Conservation (phyloP, 495 filamentous ascomycete species). For the Aspergillus olivimuriae region DNA sequence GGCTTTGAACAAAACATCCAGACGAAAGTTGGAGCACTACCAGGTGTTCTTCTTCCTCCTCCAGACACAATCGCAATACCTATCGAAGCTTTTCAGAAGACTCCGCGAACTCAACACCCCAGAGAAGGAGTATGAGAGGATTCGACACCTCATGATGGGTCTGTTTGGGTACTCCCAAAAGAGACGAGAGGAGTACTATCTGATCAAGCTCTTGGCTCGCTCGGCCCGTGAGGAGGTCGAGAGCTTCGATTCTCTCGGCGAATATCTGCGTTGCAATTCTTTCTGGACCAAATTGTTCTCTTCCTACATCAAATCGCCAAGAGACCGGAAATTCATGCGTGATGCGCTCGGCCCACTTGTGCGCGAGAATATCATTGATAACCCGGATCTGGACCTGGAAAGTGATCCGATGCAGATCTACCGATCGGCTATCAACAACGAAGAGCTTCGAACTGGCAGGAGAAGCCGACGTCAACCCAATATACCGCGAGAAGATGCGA, state of each 20-base stretch:
- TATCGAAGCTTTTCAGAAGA: constrained; percentile 78
- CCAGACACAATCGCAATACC: constrained; percentile 93
- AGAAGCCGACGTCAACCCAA: constrained; percentile 72
- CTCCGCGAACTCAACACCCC: constrained; percentile 77
- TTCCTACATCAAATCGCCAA: constrained; percentile 85
- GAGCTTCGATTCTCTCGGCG: constrained; percentile 62
- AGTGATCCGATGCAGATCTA: constrained; percentile 98
- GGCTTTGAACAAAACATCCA: constrained; percentile 90
- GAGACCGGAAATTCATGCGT: constrained; percentile 85
- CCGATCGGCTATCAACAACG: constrained; percentile 87
- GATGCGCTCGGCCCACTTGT: constrained; percentile 78
- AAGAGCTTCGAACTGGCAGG: constrained; percentile 86
- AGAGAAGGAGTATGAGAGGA: constrained; percentile 87
- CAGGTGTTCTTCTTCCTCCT: constrained; percentile 97
- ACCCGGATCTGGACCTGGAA: constrained; percentile 84
- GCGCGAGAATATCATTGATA: constrained; percentile 83
- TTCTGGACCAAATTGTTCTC: constrained; percentile 86
- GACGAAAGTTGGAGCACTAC: constrained; percentile 91
- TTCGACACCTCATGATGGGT: constrained; percentile 92
- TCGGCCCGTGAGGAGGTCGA: constrained; percentile 87
- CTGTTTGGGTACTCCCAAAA: constrained; percentile 97
- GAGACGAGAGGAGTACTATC: constrained; percentile 91
- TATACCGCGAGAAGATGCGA: constrained; percentile 83
- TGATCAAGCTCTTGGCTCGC: constrained; percentile 79
- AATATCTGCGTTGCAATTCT: constrained; percentile 82